phyloP scores from a whole-genome alignment of 352 stramenopile genomes.

The Phytopythium chamaehyphon region DNA sequence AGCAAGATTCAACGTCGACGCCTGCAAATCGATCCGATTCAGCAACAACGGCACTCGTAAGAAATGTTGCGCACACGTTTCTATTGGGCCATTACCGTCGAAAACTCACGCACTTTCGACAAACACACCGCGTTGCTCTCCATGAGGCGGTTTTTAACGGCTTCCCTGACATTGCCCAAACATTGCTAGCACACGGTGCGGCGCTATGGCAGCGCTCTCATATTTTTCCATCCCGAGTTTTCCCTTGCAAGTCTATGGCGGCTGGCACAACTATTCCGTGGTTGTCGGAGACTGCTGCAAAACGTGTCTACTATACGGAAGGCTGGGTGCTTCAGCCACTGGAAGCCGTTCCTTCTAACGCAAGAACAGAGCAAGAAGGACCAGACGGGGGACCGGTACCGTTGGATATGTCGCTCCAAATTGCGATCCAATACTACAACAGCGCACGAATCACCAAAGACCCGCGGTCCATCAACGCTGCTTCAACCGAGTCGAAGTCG shows the following conservation, averaged over 20 bases:
- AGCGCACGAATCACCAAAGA: slow-evolving; percentile 5
- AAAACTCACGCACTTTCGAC: slow-evolving; percentile 37
- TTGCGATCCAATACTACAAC: slow-evolving; percentile 41
- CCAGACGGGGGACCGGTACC: slow-evolving; percentile 25
- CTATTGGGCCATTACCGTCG: slow-evolving; percentile 48
- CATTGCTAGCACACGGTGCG: slow-evolving; percentile 48
- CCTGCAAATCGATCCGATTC: slow-evolving; percentile 32
- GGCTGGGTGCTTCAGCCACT: slow-evolving; percentile 56
- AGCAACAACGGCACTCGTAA: slow-evolving; percentile 43
- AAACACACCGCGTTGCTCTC: slow-evolving; percentile 65
- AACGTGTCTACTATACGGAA: slow-evolving; percentile 15
- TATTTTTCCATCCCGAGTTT: slow-evolving; percentile 44
- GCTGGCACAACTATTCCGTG: slow-evolving; percentile 4
- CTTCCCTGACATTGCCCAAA: slow-evolving; percentile 40
- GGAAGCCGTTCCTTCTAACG: background rate
- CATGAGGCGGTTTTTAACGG: slow-evolving; percentile 74
- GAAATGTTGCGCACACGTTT: slow-evolving; percentile 57
- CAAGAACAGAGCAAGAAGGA: background rate
- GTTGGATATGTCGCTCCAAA: slow-evolving; percentile 39
- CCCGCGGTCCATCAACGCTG: slow-evolving; percentile 19
- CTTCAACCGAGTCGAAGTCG: background rate
- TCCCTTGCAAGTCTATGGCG: slow-evolving; percentile 25
- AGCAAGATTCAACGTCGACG: slow-evolving; percentile 5
- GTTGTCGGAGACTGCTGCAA: slow-evolving; percentile 8
- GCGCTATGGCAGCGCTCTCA: slow-evolving; percentile 57